Evolutionary conservation across 2,329 filamentous ascomycete genomes (phyloP).

Genomic region (Nannizziopsis barbatae): DNA sequence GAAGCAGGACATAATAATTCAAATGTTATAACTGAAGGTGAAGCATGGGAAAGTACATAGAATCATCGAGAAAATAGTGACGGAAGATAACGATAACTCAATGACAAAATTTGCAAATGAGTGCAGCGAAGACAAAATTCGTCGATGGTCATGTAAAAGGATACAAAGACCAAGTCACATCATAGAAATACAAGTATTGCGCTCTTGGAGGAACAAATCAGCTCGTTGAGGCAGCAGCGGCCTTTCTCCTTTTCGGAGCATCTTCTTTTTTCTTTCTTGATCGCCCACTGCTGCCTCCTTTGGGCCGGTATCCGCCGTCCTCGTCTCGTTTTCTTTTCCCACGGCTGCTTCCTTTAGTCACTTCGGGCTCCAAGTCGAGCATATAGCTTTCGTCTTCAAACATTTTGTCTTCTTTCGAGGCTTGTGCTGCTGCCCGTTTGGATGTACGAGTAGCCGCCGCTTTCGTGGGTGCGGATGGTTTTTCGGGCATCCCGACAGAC

Average conservation of each 20-base stretch:
- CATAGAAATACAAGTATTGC: background rate
- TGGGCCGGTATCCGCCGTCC: conserved; percentile 38
- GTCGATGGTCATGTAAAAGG: background rate
- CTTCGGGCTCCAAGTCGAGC: conserved; percentile 21
- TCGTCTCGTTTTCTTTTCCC: conserved; percentile 40
- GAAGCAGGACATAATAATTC: background rate
- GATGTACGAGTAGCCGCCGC: conserved; percentile 33
- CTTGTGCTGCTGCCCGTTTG: conserved; percentile 30
- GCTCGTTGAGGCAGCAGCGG: conserved; percentile 19
- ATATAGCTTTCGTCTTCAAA: conserved; percentile 36
- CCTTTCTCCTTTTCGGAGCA: conserved; percentile 26
- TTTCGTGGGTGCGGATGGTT: conserved; percentile 28
- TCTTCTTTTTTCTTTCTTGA: conserved; percentile 31
- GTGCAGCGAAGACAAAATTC: background rate
- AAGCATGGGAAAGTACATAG: too few relatives aligned
- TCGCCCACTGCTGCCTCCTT: conserved; percentile 34
- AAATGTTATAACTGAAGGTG: too few relatives aligned
- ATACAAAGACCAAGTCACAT: background rate
- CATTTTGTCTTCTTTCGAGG: conserved; percentile 32
- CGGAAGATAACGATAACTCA: too few relatives aligned
- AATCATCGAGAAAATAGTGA: too few relatives aligned
- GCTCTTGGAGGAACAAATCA: background rate
- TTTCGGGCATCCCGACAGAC: conserved; percentile 28
- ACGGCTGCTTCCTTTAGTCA: conserved; percentile 19
- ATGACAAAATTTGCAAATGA: background rate